Evolutionary conservation across 305 asterid species (phyloP).

Genomic region (Solanum hybrid): DNA sequence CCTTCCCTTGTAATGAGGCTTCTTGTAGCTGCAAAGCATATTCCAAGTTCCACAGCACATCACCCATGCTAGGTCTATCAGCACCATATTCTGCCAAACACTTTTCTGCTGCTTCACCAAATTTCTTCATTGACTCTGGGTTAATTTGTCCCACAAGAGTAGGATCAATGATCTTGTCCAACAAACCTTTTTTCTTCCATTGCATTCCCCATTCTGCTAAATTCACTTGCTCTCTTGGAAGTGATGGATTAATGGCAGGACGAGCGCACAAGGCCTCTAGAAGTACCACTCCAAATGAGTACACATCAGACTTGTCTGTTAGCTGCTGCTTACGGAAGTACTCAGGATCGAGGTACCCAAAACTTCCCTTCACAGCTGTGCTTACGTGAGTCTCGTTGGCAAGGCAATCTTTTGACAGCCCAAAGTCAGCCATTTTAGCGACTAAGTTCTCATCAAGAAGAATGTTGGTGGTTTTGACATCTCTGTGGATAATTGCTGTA

Average conservation of each 20-base stretch:
- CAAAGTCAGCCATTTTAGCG: conserved; percentile 68
- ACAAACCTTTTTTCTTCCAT: conserved; percentile 68
- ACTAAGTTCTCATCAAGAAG: conserved; percentile 42
- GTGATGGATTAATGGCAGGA: conserved; percentile 65
- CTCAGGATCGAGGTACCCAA: conserved; percentile 56
- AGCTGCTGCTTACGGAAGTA: conserved; percentile 80
- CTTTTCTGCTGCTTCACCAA: conserved; percentile 63
- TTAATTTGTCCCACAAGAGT: conserved; percentile 40
- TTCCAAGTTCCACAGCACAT: conserved; percentile 55
- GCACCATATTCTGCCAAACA: conserved; percentile 55
- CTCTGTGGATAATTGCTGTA: conserved; percentile 53
- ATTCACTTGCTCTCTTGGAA: conserved; percentile 89
- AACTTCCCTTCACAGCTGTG: conserved; percentile 52
- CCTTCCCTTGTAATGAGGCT: conserved; percentile 41
- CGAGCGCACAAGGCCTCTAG: conserved; percentile 77
- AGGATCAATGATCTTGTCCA: conserved; percentile 54
- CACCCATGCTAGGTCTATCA: conserved; percentile 66
- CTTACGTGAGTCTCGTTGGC: conserved; percentile 29
- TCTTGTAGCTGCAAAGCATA: conserved; percentile 58
- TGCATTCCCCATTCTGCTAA: conserved; percentile 96
- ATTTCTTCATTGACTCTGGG: conserved; percentile 52
- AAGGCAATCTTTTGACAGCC: conserved; percentile 49
- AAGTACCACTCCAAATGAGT: conserved; percentile 83
- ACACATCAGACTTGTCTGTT: conserved; percentile 81
- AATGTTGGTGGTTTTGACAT: conserved; percentile 58